These are phyloP conservation scores for Andrographis paniculata DNA, from an alignment of 305 asterid species.

Conservation along the genomic window DNA sequence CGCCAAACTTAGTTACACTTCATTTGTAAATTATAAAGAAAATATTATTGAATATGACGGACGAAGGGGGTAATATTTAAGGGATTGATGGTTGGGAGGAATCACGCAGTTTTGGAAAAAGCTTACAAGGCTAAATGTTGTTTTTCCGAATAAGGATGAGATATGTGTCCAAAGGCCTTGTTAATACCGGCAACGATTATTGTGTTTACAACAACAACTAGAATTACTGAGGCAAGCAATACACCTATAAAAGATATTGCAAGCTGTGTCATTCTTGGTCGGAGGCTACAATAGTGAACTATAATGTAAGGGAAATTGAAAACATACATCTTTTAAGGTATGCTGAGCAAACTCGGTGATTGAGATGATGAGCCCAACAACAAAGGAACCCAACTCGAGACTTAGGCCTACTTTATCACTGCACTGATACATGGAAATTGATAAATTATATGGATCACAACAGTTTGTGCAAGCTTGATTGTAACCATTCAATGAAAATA, in stretches of 20 bases:
- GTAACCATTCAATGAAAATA: too few species aligned
- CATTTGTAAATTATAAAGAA: too few species aligned
- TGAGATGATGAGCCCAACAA: constrained; percentile 90
- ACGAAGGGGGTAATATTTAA: too few species aligned
- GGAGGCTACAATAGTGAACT: too few species aligned
- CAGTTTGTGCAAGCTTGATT: background rate
- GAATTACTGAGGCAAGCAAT: constrained; percentile 84
- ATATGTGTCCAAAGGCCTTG: constrained; percentile 78
- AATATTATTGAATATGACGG: too few species aligned
- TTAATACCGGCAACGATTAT: constrained; percentile 55
- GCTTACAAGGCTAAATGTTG: constrained; percentile 92
- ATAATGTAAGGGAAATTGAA: background rate
- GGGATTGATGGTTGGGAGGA: too few species aligned
- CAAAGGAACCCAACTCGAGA: constrained; percentile 90
- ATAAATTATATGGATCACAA: constrained; percentile 14
- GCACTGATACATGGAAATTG: constrained; percentile 53
- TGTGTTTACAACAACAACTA: constrained; percentile 82
- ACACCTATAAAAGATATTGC: constrained; percentile 43
- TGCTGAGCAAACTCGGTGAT: constrained; percentile 77
- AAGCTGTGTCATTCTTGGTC: too few species aligned
- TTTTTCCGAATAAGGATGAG: constrained; percentile 95
- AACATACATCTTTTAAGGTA: constrained; percentile 67
- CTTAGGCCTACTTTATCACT: constrained; percentile 93
- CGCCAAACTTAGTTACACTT: too few species aligned
- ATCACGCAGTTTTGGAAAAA: too few species aligned